Conservation (phyloP, 805 yeast species). For the Lachancea kluyveri region DNA sequence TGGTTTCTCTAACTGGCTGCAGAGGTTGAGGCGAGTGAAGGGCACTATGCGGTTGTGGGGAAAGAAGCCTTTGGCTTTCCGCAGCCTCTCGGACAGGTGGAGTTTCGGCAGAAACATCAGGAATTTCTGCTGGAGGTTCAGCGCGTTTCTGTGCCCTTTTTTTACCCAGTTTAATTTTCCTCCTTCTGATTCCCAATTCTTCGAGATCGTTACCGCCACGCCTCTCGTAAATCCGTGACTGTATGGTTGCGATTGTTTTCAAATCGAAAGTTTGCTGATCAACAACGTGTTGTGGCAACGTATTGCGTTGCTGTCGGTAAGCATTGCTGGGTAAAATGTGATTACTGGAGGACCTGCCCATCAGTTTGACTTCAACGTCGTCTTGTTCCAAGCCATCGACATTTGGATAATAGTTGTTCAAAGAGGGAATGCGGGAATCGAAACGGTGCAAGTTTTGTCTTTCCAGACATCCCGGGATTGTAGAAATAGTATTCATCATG, state of each 20-base stretch:
- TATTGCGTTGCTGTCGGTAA: constrained; percentile 17
- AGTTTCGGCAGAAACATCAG: too few species aligned
- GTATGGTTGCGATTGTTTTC: constrained; percentile 26
- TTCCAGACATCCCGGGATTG: constrained; percentile 30
- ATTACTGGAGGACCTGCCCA: constrained; percentile 5
- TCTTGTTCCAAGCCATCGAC: constrained; percentile 3
- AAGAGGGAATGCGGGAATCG: constrained; percentile 28
- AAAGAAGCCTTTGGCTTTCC: not conserved
- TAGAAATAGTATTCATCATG: constrained; percentile 34
- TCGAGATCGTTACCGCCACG: constrained; percentile 23
- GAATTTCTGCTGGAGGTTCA: not conserved
- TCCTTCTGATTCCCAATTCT: constrained; percentile 23
- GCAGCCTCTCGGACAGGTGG: too few species aligned
- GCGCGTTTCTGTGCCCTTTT: too few species aligned
- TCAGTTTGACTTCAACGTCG: constrained; percentile 5
- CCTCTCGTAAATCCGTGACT: constrained; percentile 28
- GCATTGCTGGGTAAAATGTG: constrained; percentile 4
- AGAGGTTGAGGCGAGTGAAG: constrained; percentile 1
- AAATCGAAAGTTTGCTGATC: constrained; percentile 20
- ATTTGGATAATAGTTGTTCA: constrained; percentile 19
- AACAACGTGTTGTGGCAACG: constrained; percentile 21
- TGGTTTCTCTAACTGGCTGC: too few species aligned
- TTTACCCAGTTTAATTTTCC: constrained; percentile 22
- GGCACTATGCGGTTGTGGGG: constrained; percentile 5
- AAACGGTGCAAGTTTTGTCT: constrained; percentile 29